These are phyloP conservation scores for Cantharellus cinnabarinus DNA, from an alignment of 768 basidiomycete genomes.

Conservation along the genomic window DNA sequence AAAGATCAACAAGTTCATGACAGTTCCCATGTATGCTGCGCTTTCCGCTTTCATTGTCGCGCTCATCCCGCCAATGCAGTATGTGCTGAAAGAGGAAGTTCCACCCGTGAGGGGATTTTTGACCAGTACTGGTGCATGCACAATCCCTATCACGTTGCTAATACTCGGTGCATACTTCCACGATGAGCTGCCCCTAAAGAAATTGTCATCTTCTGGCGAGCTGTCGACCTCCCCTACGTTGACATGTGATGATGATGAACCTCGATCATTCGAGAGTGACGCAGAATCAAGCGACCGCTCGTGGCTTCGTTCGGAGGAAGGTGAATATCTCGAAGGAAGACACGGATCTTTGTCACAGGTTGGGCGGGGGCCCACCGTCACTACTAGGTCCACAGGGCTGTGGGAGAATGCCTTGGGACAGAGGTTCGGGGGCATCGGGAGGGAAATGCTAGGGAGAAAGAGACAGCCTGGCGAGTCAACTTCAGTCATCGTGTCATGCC, in stretches of 20 bases:
- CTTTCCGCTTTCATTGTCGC: conserved; percentile 57
- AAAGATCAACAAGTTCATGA: conserved; percentile 47
- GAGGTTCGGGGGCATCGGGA: conserved; percentile 7
- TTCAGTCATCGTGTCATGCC: conserved; percentile 63
- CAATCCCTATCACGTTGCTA: conserved; percentile 73
- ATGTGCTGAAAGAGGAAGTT: conserved; percentile 24
- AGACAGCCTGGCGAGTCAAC: conserved; percentile 40
- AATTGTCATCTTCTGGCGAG: conserved; percentile 6
- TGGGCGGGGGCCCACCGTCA: no score
- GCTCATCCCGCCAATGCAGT: conserved; percentile 53
- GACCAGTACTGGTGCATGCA: conserved; percentile 46
- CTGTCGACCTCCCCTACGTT: conserved; percentile 11
- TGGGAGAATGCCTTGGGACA: conserved; percentile 11
- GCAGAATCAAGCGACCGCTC: no score
- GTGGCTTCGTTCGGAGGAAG: no score
- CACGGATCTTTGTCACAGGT: not conserved
- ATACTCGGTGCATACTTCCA: conserved; percentile 86
- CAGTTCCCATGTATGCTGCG: conserved; percentile 70
- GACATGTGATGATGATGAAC: no score
- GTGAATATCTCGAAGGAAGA: no score
- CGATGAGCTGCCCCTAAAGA: not conserved
- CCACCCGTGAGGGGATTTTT: conserved; percentile 38
- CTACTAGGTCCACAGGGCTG: no score
- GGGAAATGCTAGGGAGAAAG: conserved; percentile 3
- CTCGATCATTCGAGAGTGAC: no score